Percentiles rank a stretch among this genome's conserved stretches.
phyloP scores from a whole-genome alignment of 257 asterid genomes.

The Coffea canephora region DNA sequence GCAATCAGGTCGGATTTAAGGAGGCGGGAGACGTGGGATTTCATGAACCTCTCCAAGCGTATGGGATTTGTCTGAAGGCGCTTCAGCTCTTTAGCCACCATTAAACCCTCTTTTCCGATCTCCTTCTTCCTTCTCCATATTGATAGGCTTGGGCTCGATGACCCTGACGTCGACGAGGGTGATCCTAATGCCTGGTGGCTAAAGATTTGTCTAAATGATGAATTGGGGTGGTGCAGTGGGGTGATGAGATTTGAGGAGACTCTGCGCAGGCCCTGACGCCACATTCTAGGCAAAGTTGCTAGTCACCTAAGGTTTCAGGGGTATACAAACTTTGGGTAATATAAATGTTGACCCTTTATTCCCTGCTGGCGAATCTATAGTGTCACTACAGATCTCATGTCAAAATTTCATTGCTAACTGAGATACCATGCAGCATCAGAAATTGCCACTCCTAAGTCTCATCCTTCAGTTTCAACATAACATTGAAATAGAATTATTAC shows the following conservation, averaged over 20 bases:
- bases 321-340: background rate
- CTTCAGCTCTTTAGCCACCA: conserved; percentile 92
- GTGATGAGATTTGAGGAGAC: background rate
- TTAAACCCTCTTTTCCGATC: conserved; percentile 79
- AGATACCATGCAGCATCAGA: background rate
- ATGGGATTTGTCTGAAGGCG: conserved; percentile 61
- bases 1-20: conserved; percentile 88
- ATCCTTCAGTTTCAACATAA: background rate
- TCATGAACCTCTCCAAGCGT: conserved; percentile 46
- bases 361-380: background rate
- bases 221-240: background rate
- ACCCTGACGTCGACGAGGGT: background rate
- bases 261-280: background rate
- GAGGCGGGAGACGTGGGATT: conserved; percentile 69
- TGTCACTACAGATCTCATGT: background rate
- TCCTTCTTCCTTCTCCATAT: conserved; percentile 98
- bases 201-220: no score
- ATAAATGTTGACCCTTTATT: background rate
- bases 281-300: background rate
- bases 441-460: background rate
- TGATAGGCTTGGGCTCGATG: conserved; percentile 50
- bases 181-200: background rate
- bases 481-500: background rate
- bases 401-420: background rate
- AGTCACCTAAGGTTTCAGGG: background rate